A percentile compares a stretch with the other conserved stretches of the same genome.
phyloP scores from a whole-genome alignment of 148 eudicot genomes.

The Amaranthus hypochondriacus region DNA sequence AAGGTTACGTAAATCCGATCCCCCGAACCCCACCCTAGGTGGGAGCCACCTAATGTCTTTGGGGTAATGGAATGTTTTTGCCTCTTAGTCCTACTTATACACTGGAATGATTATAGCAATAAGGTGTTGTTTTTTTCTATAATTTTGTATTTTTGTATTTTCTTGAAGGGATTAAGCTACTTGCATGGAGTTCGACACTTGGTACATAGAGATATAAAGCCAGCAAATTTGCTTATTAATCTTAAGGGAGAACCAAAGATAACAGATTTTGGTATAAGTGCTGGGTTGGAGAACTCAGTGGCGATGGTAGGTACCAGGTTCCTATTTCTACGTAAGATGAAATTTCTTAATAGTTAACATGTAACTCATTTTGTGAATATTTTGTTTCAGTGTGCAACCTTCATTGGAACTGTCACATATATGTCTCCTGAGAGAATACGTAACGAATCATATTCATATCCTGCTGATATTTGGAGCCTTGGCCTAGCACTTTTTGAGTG shows the following conservation, averaged over 20 bases:
- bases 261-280: constrained; percentile 98
- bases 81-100: not conserved
- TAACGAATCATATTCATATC: constrained; percentile 88
- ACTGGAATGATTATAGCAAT: not conserved
- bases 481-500: constrained; percentile 97
- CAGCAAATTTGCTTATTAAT: constrained; percentile 93
- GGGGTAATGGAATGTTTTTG: not conserved
- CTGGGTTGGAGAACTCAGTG: constrained; percentile 93
- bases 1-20: too few species aligned
- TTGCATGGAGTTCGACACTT: constrained; percentile 83
- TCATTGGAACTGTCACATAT: constrained; percentile 95
- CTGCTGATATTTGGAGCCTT: constrained; percentile 99
- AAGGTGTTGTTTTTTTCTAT: constrained; percentile 2
- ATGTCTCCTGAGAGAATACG: constrained; percentile 98
- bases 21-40: too few species aligned
- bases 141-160: constrained; percentile 16
- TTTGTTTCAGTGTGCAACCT: constrained; percentile 83
- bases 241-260: constrained; percentile 96
- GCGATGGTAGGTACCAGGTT: constrained; percentile 71
- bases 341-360: not conserved
- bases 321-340: not conserved
- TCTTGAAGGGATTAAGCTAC: constrained; percentile 70
- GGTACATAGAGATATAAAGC: constrained; percentile 96
- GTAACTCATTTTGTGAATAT: not conserved
- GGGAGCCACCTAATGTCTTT: too few species aligned